Percentiles rank a stretch among this genome's conserved stretches.
Evolutionary conservation across 331 rosid genomes (phyloP).

Genomic region (Acacia pycnantha): DNA sequence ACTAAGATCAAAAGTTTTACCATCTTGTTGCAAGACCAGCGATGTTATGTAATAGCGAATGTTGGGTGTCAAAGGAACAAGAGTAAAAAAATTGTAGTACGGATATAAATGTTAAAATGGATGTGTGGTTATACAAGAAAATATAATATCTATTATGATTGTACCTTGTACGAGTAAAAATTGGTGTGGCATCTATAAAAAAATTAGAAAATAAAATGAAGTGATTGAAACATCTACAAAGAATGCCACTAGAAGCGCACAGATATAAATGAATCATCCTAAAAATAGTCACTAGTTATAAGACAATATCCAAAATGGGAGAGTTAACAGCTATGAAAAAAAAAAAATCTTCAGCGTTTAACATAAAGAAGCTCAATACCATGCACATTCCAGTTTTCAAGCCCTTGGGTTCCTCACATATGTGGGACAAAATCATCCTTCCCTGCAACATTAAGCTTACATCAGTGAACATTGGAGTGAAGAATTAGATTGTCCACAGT

Average conservation of each 20-base stretch:
- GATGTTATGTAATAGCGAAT: background rate
- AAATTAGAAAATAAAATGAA: no score
- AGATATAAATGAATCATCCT: background rate
- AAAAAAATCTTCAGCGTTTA: background rate
- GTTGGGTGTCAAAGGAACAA: background rate
- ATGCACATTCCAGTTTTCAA: slow-evolving; percentile 93
- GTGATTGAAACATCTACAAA: background rate
- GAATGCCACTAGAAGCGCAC: background rate
- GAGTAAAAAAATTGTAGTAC: no score
- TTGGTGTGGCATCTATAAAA: background rate
- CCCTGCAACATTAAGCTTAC: slow-evolving; percentile 68
- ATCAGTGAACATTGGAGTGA: slow-evolving; percentile 21
- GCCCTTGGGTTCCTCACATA: slow-evolving; percentile 90
- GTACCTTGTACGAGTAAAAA: background rate
- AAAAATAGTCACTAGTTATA: background rate
- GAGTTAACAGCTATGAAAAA: background rate
- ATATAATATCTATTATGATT: background rate
- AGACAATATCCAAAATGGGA: background rate
- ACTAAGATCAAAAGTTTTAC: background rate
- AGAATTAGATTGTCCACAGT: slow-evolving; percentile 9
- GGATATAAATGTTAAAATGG: background rate
- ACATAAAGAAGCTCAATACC: slow-evolving; percentile 47
- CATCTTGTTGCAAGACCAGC: background rate
- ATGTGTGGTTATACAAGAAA: background rate
- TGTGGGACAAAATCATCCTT: slow-evolving; percentile 81